Conservation (phyloP, 768 basidiomycete genomes). For the Phlebiopsis flavidoalba region DNA sequence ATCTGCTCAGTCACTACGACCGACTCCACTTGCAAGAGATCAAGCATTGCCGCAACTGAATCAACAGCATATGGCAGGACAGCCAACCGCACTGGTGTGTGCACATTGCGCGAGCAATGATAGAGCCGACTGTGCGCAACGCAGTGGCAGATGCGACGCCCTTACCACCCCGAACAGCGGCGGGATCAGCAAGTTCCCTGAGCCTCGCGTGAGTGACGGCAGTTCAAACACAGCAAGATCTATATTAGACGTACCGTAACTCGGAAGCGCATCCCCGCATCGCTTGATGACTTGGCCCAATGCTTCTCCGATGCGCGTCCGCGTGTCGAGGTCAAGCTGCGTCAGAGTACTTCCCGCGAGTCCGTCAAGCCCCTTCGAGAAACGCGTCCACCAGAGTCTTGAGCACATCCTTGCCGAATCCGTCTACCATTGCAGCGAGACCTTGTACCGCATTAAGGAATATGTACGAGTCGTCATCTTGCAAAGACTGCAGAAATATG, state of each 20-base stretch:
- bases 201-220: not conserved
- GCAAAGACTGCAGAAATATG: slow-evolving; percentile 78
- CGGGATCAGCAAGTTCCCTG: slow-evolving; percentile 72
- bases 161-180: slow-evolving; percentile 63
- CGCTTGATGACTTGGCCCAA: slow-evolving; percentile 70
- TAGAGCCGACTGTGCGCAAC: slow-evolving; percentile 62
- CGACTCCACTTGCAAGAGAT: slow-evolving; percentile 67
- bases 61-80: slow-evolving; percentile 59
- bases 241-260: slow-evolving; percentile 49
- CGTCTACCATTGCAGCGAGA: slow-evolving; percentile 78
- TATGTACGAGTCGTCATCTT: slow-evolving; percentile 94
- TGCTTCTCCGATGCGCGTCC: slow-evolving; percentile 82
- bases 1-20: slow-evolving; percentile 21
- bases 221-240: not conserved
- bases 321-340: slow-evolving; percentile 65
- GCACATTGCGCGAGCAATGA: slow-evolving; percentile 73
- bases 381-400: slow-evolving; percentile 60
- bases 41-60: slow-evolving; percentile 63
- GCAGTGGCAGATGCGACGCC: slow-evolving; percentile 59
- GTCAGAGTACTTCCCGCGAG: slow-evolving; percentile 40
- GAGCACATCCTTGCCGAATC: slow-evolving; percentile 69
- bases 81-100: slow-evolving; percentile 55
- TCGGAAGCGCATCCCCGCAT: slow-evolving; percentile 62
- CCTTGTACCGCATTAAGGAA: slow-evolving; percentile 92
- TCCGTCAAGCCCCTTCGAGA: slow-evolving; percentile 50